A percentile compares a stretch with the other conserved stretches of the same genome.
phyloP scores from a whole-genome alignment of 2,329 filamentous ascomycete genomes.

The Penicillium concentricum region DNA sequence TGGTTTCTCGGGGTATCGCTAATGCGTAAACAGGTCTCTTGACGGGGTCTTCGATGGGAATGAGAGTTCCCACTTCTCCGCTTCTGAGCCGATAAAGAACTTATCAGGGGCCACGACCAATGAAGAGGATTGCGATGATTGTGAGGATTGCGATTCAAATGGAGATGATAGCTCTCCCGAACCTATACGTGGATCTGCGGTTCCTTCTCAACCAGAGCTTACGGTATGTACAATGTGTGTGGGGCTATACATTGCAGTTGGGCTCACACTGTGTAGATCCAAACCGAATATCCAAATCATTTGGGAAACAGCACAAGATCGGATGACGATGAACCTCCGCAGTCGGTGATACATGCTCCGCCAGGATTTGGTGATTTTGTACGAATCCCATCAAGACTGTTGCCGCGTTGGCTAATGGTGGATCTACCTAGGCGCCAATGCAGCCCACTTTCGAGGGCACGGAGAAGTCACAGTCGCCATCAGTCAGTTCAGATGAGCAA shows the following conservation, averaged over 20 bases:
- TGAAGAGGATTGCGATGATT: conserved; percentile 1
- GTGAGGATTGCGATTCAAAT: background rate
- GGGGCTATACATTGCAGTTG: background rate
- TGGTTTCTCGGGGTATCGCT: background rate
- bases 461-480: conserved; percentile 14
- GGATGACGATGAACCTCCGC: conserved; percentile 67
- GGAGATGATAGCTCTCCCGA: conserved; percentile 1
- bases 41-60: conserved; percentile 8
- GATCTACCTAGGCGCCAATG: conserved; percentile 3
- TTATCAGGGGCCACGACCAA: conserved; percentile 1
- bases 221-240: conserved; percentile 20
- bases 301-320: conserved; percentile 39
- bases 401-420: background rate
- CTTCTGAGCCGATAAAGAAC: conserved; percentile 1
- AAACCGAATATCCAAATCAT: conserved; percentile 23
- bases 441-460: conserved; percentile 3
- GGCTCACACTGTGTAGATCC: conserved; percentile 27
- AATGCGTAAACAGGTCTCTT: conserved; percentile 16
- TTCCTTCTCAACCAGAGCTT: conserved; percentile 20
- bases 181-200: conserved; percentile 2
- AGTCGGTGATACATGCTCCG: conserved; percentile 89
- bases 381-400: conserved; percentile 29
- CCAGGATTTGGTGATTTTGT: conserved; percentile 81
- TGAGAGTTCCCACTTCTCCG: conserved; percentile 5
- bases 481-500: conserved; percentile 9